Percentiles rank a stretch among this genome's conserved stretches.
phyloP scores from a whole-genome alignment of 768 basidiomycete genomes.

The Crepidotus variabilis region DNA sequence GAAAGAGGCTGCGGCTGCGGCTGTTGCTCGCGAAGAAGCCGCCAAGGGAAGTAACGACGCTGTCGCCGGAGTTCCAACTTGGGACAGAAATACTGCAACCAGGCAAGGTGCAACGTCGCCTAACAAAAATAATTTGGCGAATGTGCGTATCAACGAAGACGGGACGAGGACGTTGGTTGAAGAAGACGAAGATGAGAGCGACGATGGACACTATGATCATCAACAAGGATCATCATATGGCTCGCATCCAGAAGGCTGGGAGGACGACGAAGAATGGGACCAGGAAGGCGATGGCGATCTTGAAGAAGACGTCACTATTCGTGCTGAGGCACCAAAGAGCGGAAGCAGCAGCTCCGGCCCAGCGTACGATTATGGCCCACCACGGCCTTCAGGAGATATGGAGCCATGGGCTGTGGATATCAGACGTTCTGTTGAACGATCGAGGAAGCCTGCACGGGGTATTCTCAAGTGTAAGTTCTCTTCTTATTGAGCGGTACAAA shows the following conservation, averaged over 20 bases:
- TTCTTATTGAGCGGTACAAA: slow-evolving; percentile 3
- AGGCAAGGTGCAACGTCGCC: slow-evolving; percentile 46
- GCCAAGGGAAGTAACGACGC: slow-evolving; percentile 19
- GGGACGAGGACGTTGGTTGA: slow-evolving; percentile 64
- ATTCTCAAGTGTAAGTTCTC: slow-evolving; percentile 80
- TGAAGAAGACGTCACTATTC: slow-evolving; percentile 73
- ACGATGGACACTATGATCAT: slow-evolving; percentile 44
- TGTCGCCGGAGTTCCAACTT: slow-evolving; percentile 50
- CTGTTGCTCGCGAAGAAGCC: slow-evolving; percentile 23
- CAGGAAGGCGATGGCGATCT: slow-evolving; percentile 53
- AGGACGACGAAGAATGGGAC: slow-evolving; percentile 79
- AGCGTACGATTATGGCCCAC: slow-evolving; percentile 8
- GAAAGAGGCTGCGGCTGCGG: slow-evolving; percentile 53
- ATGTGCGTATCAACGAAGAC: slow-evolving; percentile 54
- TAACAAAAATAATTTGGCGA: slow-evolving; percentile 27
- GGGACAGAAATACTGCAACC: slow-evolving; percentile 82
- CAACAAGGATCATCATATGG: slow-evolving; percentile 20
- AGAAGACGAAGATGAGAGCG: slow-evolving; percentile 65
- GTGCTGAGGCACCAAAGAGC: slow-evolving; percentile 47
- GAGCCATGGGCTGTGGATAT: slow-evolving; percentile 79
- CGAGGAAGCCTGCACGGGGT: slow-evolving; percentile 66
- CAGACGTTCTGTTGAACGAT: slow-evolving; percentile 68
- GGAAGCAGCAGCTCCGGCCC: slow-evolving; percentile 37
- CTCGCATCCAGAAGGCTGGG: slow-evolving; percentile 62
- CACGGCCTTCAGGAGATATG: slow-evolving; percentile 16